A percentile compares a stretch with the other conserved stretches of the same genome.
Evolutionary conservation across 208 protist species (phyloP).

Genomic region (Leishmania turanica): DNA sequence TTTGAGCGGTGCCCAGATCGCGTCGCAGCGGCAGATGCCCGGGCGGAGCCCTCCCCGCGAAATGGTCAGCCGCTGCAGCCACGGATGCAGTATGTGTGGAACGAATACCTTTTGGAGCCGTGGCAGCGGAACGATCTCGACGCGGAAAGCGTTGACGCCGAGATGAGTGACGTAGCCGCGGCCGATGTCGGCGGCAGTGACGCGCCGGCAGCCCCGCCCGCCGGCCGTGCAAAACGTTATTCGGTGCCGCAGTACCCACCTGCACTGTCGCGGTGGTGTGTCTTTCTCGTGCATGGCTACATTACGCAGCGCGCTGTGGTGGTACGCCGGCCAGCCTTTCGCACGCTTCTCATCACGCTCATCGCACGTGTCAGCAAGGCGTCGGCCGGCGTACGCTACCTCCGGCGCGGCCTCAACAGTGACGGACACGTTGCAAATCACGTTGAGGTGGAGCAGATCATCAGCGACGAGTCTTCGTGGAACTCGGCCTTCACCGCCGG

Average conservation of each 20-base stretch:
- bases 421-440: conserved; percentile 85
- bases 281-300: conserved; percentile 43
- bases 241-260: conserved; percentile 24
- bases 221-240: not conserved
- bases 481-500: conserved; percentile 28
- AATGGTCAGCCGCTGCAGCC: not conserved
- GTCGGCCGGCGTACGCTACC: conserved; percentile 94
- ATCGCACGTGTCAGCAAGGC: conserved; percentile 93
- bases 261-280: conserved; percentile 26
- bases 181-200: not conserved
- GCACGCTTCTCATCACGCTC: conserved; percentile 71
- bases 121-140: conserved; percentile 12
- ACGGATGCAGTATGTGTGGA: conserved; percentile 85
- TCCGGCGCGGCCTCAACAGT: conserved; percentile 94
- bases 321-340: conserved; percentile 26
- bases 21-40: not conserved
- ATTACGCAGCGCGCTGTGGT: conserved; percentile 37
- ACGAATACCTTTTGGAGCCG: conserved; percentile 82
- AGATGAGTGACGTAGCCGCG: not conserved
- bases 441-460: conserved; percentile 92
- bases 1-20: not conserved
- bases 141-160: not conserved
- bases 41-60: not conserved
- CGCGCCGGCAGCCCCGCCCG: not conserved
- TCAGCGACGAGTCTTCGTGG: conserved; percentile 58